Evolutionary conservation across 164 flowering plant species (phyloP).

Genomic region (Litsea cubeba): DNA sequence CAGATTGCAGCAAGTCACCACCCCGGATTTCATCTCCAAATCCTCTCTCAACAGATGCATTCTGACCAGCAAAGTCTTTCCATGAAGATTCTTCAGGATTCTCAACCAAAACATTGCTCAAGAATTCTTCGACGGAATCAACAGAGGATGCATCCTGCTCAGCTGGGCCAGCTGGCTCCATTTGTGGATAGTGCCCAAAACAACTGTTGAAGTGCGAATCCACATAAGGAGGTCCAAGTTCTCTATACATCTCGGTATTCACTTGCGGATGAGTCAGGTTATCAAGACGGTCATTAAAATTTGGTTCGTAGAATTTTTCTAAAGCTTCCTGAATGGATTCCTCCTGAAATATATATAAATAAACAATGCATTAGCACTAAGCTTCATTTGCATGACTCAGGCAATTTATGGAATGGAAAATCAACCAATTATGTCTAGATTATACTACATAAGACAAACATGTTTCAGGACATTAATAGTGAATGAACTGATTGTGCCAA

Average conservation of each 20-base stretch:
- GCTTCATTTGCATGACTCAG: neutral
- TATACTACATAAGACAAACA: neutral
- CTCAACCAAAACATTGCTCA: slow-evolving; percentile 27
- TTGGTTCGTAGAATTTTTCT: slow-evolving; percentile 6
- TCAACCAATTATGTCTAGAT: neutral
- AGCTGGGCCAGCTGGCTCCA: slow-evolving; percentile 23
- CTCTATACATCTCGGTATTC: slow-evolving; percentile 20
- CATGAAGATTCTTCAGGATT: slow-evolving; percentile 25
- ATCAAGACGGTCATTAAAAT: slow-evolving; percentile 14
- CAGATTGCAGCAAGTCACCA: neutral
- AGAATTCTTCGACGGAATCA: slow-evolving; percentile 24
- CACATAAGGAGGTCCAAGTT: slow-evolving; percentile 19
- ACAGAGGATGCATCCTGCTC: slow-evolving; percentile 23
- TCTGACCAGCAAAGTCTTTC: slow-evolving; percentile 17
- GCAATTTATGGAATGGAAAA: slow-evolving; percentile 3
- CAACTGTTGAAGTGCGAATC: slow-evolving; percentile 22
- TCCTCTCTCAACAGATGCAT: neutral
- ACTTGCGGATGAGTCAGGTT: slow-evolving; percentile 22
- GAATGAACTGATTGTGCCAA: neutral
- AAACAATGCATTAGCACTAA: neutral
- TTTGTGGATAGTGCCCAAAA: slow-evolving; percentile 10
- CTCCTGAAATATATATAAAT: slow-evolving; percentile 16
- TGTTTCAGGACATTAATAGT: neutral
- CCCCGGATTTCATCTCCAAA: neutral
- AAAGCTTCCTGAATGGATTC: slow-evolving; percentile 13